Base-by-base conservation (phyloP, 768 basidiomycete genomes). In the Lyophyllum decastes region DNA sequence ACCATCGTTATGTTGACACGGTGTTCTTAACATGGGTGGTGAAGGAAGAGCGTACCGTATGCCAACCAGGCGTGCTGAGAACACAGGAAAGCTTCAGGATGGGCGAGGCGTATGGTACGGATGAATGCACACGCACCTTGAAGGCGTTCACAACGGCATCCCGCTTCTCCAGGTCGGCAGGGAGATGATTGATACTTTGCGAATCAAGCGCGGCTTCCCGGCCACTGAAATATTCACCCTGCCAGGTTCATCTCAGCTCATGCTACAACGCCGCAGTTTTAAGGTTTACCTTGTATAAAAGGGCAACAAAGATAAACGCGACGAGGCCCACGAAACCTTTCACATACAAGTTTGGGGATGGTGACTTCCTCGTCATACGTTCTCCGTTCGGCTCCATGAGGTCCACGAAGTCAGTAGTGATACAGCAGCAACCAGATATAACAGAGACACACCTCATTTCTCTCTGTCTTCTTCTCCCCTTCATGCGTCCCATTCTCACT, bases 51-150 rank as follows among this genome's bases (percentile, higher is more conserved):
- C 30, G 19, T 57, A 71, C 92, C 93, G 68, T 96, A 96, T 26
- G 91, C 91, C 44, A 65, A 69, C 92, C 94, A 96, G 27, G 94
- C 92, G 72, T 94, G 84, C 93, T 95, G 66, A 4, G 14, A 12
- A 3, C 16, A 12, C 35, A 16, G 10, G 54, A 25, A 26, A 30
- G 16, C 22, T 52, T 64, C 55, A 49, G 45, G 59, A 30, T 25
- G 17, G 53, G 48, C 14, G 60, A 17, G 24, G 24, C 14, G 45
- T 24, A 10, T 43, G 25, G 8, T 56, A 27, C 27, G 27, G 19
- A 40, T 6, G 24, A 41, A 10, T 3, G 47, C 1, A 26, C 1
- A 70, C 82, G 61, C 64, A 93, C 92, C 74, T 84, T 84, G 78
- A 96, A 94, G 0, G 95, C 92, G 6, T 81, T 78, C 2, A 90